Evolutionary conservation across 257 asterid species (phyloP).

Genomic region (Solanum commersonii): DNA sequence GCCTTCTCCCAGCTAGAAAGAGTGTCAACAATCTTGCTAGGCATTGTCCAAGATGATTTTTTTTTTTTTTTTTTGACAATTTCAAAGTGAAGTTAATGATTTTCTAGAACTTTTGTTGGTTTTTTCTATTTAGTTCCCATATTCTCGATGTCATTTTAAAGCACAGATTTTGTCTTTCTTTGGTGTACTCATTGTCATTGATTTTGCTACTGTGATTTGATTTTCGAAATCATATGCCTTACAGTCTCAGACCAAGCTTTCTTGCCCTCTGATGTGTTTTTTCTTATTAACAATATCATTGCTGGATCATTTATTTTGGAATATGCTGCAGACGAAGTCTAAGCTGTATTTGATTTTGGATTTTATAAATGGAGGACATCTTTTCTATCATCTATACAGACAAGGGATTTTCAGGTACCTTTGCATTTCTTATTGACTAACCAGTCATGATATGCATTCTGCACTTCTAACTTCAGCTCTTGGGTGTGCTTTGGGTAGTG

Average conservation of each 20-base stretch:
- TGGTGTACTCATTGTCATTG: not conserved
- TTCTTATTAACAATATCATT: not conserved
- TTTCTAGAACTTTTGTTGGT: not conserved
- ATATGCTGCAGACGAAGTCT: slow-evolving; percentile 53
- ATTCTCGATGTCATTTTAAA: not conserved
- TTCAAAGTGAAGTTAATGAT: not conserved
- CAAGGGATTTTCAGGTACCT: slow-evolving; percentile 90
- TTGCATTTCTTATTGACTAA: not conserved
- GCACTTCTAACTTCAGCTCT: slow-evolving; percentile 18
- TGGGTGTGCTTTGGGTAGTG: slow-evolving; percentile 42
- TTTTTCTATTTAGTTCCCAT: not conserved
- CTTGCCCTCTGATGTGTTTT: not conserved
- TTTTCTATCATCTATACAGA: slow-evolving; percentile 90
- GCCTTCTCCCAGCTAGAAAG: not conserved
- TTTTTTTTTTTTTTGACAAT: not conserved
- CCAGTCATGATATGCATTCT: not conserved
- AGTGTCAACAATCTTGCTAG: not conserved
- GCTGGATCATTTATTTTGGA: slow-evolving; percentile 7
- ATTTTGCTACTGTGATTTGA: not conserved
- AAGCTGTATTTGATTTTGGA: slow-evolving; percentile 83
- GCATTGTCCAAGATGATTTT: not conserved
- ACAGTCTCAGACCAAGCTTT: not conserved
- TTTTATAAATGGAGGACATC: slow-evolving; percentile 91
- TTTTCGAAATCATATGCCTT: not conserved
- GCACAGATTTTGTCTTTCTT: not conserved